These are phyloP conservation scores for Kluyveromyces marxianus DNA, from an alignment of 1,139 yeast genomes.

Conservation along the genomic window DNA sequence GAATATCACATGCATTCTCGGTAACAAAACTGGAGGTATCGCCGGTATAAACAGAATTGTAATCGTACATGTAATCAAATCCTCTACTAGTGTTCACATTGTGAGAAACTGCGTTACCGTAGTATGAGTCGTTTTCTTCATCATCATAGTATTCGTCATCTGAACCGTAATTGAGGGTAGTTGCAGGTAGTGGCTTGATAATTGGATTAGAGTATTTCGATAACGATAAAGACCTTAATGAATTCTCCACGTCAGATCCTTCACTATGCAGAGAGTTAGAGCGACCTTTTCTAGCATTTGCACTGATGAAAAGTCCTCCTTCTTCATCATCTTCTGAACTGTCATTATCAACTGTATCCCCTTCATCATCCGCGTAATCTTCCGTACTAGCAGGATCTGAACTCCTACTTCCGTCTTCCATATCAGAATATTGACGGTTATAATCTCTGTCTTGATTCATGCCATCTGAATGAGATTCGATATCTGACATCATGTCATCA, in stretches of 20 bases:
- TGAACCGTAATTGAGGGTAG: constrained; percentile 70
- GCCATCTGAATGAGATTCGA: constrained; percentile 23
- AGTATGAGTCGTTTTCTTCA: constrained; percentile 40
- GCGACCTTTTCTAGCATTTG: constrained; percentile 24
- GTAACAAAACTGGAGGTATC: constrained; percentile 35
- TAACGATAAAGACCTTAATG: constrained; percentile 4
- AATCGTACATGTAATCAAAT: constrained; percentile 78
- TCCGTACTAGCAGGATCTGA: neutral
- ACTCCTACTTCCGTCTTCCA: constrained; percentile 15
- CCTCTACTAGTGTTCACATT: constrained; percentile 71
- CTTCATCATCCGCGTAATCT: constrained; percentile 16
- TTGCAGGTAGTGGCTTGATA: constrained; percentile 73
- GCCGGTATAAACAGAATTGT: constrained; percentile 69
- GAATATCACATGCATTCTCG: constrained; percentile 35
- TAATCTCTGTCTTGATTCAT: constrained; percentile 13
- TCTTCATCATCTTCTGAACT: constrained; percentile 26
- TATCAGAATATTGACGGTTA: constrained; percentile 14
- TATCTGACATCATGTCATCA: constrained; percentile 16
- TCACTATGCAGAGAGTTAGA: neutral
- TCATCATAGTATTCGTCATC: constrained; percentile 57
- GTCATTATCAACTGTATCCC: constrained; percentile 18
- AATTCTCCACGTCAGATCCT: constrained; percentile 1
- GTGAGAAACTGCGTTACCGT: constrained; percentile 56
- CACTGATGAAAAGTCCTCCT: constrained; percentile 32
- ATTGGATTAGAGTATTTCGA: constrained; percentile 36